Conservation (phyloP, 208 protist species). For the Wallacemonas sp. region DNA sequence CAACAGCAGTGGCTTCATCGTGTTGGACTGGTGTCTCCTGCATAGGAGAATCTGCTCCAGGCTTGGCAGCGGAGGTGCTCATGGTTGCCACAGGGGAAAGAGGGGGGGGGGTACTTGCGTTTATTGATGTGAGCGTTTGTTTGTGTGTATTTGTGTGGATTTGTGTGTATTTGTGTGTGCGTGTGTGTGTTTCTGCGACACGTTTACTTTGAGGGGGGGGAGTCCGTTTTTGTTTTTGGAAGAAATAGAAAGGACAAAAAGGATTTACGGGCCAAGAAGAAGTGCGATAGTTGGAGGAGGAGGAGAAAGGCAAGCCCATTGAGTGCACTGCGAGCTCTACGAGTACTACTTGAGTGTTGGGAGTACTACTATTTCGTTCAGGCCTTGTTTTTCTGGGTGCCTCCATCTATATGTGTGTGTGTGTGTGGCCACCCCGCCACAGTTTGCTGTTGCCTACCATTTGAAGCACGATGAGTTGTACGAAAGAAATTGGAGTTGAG, state of each 20-base stretch:
- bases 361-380: no score
- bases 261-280: neutral
- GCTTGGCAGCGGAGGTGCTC: no score
- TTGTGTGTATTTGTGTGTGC: neutral
- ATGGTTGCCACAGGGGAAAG: neutral
- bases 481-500: slow-evolving; percentile 1
- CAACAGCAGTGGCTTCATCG: no score
- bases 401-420: slow-evolving; percentile 15
- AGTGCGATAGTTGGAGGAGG: no score
- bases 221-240: neutral
- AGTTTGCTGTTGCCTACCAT: no score
- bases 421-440: neutral
- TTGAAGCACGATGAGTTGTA: no score
- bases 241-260: neutral
- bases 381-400: no score
- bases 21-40: slow-evolving; percentile 1
- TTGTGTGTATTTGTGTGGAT: neutral
- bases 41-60: no score
- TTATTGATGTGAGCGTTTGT: neutral
- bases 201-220: neutral
- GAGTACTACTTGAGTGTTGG: no score
- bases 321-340: no score
- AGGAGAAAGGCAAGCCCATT: no score
- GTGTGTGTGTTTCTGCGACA: neutral
- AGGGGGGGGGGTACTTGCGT: no score